Evolutionary conservation across 305 asterid species (phyloP).

Genomic region (Euphrasia arctica): DNA sequence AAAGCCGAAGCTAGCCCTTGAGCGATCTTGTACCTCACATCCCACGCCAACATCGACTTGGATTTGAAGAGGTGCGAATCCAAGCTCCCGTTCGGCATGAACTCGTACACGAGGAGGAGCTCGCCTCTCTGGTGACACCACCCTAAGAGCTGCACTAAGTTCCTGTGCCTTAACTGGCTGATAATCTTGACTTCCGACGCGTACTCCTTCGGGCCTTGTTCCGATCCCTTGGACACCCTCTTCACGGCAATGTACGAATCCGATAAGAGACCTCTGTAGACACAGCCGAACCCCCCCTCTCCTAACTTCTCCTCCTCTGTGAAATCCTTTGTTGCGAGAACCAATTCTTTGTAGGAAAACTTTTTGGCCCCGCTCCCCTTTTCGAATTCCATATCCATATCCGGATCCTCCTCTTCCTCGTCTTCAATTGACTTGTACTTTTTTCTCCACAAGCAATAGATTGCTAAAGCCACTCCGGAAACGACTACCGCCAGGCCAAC

Average conservation of each 20-base stretch:
- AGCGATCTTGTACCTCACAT: constrained; percentile 35
- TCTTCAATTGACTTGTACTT: constrained; percentile 10
- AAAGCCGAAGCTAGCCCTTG: constrained; percentile 53
- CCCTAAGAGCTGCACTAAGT: constrained; percentile 46
- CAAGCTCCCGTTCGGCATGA: neutral
- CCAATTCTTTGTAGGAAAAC: neutral
- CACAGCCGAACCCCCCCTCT: constrained; percentile 9
- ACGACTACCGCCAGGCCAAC: constrained; percentile 16
- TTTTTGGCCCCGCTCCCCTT: neutral
- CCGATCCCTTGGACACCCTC: neutral
- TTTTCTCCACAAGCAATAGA: constrained; percentile 25
- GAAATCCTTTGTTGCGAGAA: neutral
- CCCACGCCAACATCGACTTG: constrained; percentile 33
- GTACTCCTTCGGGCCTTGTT: neutral
- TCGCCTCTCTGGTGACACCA: constrained; percentile 49
- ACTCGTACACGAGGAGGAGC: constrained; percentile 24
- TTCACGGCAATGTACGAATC: neutral
- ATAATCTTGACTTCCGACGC: constrained; percentile 43
- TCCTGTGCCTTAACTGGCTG: constrained; percentile 45
- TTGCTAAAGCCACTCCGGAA: constrained; percentile 1
- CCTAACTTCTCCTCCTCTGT: neutral
- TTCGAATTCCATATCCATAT: constrained; percentile 21
- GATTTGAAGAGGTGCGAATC: constrained; percentile 49
- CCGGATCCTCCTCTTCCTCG: neutral
- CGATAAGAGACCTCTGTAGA: neutral